phyloP scores from a whole-genome alignment of 2,329 filamentous ascomycete genomes.

The Teratosphaeria epicoccoides region DNA sequence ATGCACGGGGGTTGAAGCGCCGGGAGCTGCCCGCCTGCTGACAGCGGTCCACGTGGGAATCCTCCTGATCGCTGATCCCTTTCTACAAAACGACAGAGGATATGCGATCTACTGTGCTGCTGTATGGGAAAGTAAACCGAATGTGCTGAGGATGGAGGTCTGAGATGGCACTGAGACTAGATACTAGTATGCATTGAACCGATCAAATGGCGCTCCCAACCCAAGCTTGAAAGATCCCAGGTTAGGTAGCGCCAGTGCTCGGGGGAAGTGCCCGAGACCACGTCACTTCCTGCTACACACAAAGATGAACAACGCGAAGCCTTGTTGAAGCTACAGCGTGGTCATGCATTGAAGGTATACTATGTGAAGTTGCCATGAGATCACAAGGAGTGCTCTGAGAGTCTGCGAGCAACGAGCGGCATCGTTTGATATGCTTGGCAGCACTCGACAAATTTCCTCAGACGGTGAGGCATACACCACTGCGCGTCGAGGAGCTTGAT shows the following conservation, averaged over 20 bases:
- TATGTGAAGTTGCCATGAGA: too few relatives aligned
- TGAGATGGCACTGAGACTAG: neutral
- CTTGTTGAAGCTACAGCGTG: too few relatives aligned
- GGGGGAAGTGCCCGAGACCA: neutral
- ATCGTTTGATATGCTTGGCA: neutral
- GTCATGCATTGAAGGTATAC: too few relatives aligned
- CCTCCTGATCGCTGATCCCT: neutral
- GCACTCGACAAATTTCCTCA: neutral
- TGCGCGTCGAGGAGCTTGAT: neutral
- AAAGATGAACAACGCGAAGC: neutral
- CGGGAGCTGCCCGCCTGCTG: neutral
- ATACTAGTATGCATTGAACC: neutral
- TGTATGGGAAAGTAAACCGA: neutral
- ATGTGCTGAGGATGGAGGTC: neutral
- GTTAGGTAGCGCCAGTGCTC: neutral
- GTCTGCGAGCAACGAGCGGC: neutral
- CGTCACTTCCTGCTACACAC: too few relatives aligned
- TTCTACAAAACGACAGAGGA: neutral
- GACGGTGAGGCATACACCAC: neutral
- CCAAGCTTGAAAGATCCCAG: too few relatives aligned
- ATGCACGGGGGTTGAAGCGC: neutral
- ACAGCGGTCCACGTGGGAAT: neutral
- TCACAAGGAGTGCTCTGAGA: neutral
- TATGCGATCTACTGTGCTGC: neutral
- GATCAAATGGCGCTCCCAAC: too few relatives aligned